These are phyloP conservation scores for Sugiyamaella marilandica DNA, from an alignment of 805 yeast genomes.

Conservation along the genomic window DNA sequence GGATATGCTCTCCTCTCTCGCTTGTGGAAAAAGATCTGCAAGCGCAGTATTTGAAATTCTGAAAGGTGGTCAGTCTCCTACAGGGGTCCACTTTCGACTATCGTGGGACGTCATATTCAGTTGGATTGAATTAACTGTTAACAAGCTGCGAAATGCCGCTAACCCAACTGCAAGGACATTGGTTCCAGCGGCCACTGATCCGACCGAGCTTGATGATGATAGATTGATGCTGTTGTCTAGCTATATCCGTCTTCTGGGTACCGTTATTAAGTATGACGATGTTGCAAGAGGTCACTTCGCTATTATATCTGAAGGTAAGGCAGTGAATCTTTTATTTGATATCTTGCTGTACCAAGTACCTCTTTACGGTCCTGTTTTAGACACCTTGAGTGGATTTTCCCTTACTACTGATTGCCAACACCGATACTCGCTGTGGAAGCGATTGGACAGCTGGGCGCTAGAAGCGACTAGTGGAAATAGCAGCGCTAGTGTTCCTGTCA, in stretches of 20 bases:
- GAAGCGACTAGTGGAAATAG: conserved; percentile 26
- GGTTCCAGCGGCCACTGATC: neutral
- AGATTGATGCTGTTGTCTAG: conserved; percentile 71
- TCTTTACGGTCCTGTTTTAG: conserved; percentile 50
- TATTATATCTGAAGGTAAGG: conserved; percentile 8
- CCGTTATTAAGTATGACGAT: conserved; percentile 43
- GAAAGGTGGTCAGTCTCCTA: neutral
- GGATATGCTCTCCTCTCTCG: conserved; percentile 69
- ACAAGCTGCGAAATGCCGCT: neutral
- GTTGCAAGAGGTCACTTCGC: conserved; percentile 30
- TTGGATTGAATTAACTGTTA: conserved; percentile 41
- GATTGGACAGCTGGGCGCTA: conserved; percentile 67
- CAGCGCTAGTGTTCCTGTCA: conserved; percentile 33
- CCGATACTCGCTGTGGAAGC: conserved; percentile 58
- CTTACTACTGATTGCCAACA: conserved; percentile 37
- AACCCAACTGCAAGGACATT: neutral
- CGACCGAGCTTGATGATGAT: conserved; percentile 60
- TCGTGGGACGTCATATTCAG: conserved; percentile 55
- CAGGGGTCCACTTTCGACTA: conserved; percentile 31
- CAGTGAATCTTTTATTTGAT: conserved; percentile 40
- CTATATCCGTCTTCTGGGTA: conserved; percentile 59
- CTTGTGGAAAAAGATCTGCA: conserved; percentile 56
- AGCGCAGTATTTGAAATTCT: conserved; percentile 27
- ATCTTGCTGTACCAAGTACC: conserved; percentile 45
- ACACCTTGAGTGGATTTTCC: conserved; percentile 54